Conservation (phyloP, 2,329 filamentous ascomycete species). For the Aspergillus sclerotialis region DNA sequence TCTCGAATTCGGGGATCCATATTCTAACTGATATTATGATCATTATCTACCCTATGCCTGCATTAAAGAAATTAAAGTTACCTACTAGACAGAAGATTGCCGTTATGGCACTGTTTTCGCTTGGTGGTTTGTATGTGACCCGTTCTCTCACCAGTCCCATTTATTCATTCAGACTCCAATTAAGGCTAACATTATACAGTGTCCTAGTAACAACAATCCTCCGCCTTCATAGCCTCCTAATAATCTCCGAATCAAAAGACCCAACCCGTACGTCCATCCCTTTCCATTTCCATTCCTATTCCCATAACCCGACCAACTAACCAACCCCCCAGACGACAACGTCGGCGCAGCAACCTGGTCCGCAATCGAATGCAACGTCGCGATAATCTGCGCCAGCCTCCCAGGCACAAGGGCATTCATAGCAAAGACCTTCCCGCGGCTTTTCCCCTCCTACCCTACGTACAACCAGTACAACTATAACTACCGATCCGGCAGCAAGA, state of each 20-base stretch:
- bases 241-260: constrained; percentile 21
- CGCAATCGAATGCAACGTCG: constrained; percentile 35
- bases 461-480: constrained; percentile 9
- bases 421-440: constrained; percentile 17
- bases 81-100: constrained; percentile 33
- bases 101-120: constrained; percentile 34
- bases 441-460: no score
- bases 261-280: constrained; percentile 20
- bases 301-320: neutral
- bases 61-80: constrained; percentile 34
- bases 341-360: constrained; percentile 38
- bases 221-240: constrained; percentile 19
- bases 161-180: no score
- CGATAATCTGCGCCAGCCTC: constrained; percentile 36
- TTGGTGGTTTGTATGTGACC: constrained; percentile 39
- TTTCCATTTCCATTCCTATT: neutral
- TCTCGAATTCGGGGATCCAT: constrained; percentile 36
- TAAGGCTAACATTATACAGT: no score
- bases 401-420: constrained; percentile 24
- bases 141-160: neutral
- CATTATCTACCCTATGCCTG: constrained; percentile 35
- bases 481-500: constrained; percentile 16
- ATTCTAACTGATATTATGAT: constrained; percentile 38
- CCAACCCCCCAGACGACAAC: constrained; percentile 18
- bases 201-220: constrained; percentile 36